phyloP scores from a whole-genome alignment of 2,329 filamentous ascomycete species.

The Cladosporium phlei region DNA sequence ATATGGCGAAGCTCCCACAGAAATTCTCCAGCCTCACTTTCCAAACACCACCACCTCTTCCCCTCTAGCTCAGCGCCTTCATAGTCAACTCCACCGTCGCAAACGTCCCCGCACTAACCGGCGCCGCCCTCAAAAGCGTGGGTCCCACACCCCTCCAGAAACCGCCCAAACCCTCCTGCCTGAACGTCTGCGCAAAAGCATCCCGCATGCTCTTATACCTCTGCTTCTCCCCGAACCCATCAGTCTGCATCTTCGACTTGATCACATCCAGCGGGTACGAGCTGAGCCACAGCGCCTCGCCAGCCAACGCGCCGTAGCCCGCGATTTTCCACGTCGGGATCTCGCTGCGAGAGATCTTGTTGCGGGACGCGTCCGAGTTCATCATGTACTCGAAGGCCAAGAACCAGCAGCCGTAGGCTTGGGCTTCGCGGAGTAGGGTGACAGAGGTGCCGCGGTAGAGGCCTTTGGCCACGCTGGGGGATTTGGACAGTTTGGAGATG shows the following conservation, averaged over 20 bases:
- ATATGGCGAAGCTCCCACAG: no score
- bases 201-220: slow-evolving; percentile 79
- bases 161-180: slow-evolving; percentile 68
- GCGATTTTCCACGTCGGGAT: slow-evolving; percentile 83
- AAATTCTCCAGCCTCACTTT: no score
- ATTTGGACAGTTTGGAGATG: slow-evolving; percentile 71
- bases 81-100: slow-evolving; percentile 55
- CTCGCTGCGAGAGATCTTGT: slow-evolving; percentile 67
- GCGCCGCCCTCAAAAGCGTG: slow-evolving; percentile 90
- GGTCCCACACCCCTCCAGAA: slow-evolving; percentile 96
- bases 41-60: no score
- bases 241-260: slow-evolving; percentile 99
- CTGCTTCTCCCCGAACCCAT: slow-evolving; percentile 72
- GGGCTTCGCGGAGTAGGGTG: slow-evolving; percentile 81
- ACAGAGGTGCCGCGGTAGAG: slow-evolving; percentile 85
- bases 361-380: slow-evolving; percentile 79
- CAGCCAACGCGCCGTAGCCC: slow-evolving; percentile 85
- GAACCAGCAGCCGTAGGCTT: slow-evolving; percentile 96
- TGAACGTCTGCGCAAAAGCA: slow-evolving; percentile 80
- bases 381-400: slow-evolving; percentile 92
- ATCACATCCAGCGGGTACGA: slow-evolving; percentile 96
- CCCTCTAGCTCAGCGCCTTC: slow-evolving; percentile 34
- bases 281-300: slow-evolving; percentile 86
- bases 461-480: slow-evolving; percentile 64
- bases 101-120: slow-evolving; percentile 96